phyloP scores from a whole-genome alignment of 2,329 filamentous ascomycete genomes.

The Trichoderma pleuroti region DNA sequence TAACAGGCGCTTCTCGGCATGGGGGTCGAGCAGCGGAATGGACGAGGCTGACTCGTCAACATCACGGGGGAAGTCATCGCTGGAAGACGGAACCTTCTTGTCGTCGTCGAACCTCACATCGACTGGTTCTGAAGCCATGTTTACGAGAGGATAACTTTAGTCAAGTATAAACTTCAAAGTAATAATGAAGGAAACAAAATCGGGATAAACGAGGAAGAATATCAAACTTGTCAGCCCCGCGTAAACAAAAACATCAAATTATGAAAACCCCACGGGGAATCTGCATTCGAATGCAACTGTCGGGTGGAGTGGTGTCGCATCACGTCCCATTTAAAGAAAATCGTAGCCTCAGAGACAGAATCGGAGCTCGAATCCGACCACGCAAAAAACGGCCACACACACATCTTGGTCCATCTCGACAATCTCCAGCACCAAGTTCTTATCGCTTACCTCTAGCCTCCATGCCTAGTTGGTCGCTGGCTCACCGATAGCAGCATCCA shows the following conservation, averaged over 20 bases:
- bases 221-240: neutral
- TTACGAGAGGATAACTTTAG: neutral
- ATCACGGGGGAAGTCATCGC: neutral
- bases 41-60: neutral
- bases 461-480: neutral
- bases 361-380: neutral
- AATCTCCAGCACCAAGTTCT: neutral
- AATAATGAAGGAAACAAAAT: neutral
- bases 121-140: neutral
- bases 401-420: neutral
- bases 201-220: neutral
- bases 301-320: neutral
- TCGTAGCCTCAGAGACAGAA: neutral
- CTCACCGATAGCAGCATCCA: neutral
- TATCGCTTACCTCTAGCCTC: neutral
- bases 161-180: neutral
- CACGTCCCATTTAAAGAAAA: constrained; percentile 4
- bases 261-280: constrained; percentile 5
- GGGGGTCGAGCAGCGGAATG: constrained; percentile 28
- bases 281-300: neutral
- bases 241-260: neutral
- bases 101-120: neutral
- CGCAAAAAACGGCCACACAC: neutral
- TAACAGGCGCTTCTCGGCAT: constrained; percentile 30
- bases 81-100: constrained; percentile 5